Base-by-base conservation (phyloP, 495 filamentous ascomycete genomes). In the Chaetomidium leptoderma region DNA sequence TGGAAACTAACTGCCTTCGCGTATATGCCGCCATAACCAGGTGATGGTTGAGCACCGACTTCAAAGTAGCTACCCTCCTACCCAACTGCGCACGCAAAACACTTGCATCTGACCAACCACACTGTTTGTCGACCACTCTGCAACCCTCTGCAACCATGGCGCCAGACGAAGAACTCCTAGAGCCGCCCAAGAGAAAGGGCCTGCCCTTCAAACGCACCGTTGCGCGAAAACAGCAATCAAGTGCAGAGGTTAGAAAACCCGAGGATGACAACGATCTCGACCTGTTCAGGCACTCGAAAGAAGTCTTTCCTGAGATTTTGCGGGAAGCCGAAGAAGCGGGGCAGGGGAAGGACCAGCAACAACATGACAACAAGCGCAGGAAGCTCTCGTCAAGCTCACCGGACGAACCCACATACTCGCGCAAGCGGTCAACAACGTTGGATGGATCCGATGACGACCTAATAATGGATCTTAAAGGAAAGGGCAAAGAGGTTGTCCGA, bases 161-260 rank as follows among this genome's bases (percentile, higher is more conserved):
- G 14, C 14, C 50, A 24, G 32, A 40, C 27, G 53, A 52, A 0
- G 35, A 63, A 26, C 32, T 54, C 23, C 23, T 44, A 16, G 48
- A 45, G 17, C 26, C 59, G 13, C 51, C 62, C 0, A 70, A 65
- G 46, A 88, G 86, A 75, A 78, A 76, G 51, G 77, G 78, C 1
- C 78, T 90, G 30, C 90, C 90, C 67, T 90, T 85, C 33, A 85
- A 83, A 66, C 83, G 86, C 27, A 76, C 80, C 1, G 85, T 78
- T 70, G 75, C 79, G 37, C 70, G 66, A n/a, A 56, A 54, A 14
- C 52, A 53, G 21, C 45, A 19, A 21, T 14, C 57, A 24, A 37
- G 69, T 4, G 60, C 72, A 2, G 60, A 19, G 13, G 17, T 27
- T 0, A 29, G 33, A 13, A 39, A 57, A 11, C 4, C 39, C 19